Conservation (phyloP, 1,284 basidiomycete genomes). For the Ceratobasidium sp. region DNA sequence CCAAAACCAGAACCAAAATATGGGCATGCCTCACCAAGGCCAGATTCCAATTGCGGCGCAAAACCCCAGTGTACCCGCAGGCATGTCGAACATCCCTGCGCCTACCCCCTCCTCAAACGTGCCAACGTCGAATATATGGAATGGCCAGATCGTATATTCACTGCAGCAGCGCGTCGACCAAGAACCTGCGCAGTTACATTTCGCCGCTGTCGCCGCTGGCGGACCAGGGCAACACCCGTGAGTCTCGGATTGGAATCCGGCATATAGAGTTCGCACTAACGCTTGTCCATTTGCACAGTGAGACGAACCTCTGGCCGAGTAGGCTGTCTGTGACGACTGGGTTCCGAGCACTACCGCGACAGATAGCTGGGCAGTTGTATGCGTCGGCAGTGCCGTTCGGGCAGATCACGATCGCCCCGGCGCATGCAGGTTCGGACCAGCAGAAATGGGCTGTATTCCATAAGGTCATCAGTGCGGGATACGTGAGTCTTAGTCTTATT, state of each 20-base stretch:
- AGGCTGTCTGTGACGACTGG: slow-evolving; percentile 20
- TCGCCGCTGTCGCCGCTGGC: slow-evolving; percentile 27
- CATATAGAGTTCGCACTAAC: not conserved
- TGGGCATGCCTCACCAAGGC: not conserved
- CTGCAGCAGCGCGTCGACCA: slow-evolving; percentile 36
- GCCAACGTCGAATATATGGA: slow-evolving; percentile 3
- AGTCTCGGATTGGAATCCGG: not conserved
- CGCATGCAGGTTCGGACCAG: slow-evolving; percentile 13
- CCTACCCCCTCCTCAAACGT: not conserved
- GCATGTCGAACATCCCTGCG: not conserved
- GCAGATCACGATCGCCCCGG: slow-evolving; percentile 31
- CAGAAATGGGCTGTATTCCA: slow-evolving; percentile 39
- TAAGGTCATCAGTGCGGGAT: slow-evolving; percentile 27
- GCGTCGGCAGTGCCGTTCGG: slow-evolving; percentile 26
- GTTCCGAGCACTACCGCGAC: slow-evolving; percentile 20
- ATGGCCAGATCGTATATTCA: slow-evolving; percentile 34
- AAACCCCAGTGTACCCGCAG: not conserved
- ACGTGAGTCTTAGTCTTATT: slow-evolving; percentile 12
- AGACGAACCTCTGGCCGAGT: slow-evolving; percentile 23
- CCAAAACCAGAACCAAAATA: slow-evolving; percentile 7
- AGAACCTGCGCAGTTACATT: slow-evolving; percentile 26
- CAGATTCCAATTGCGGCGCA: not conserved
- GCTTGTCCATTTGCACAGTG: slow-evolving; percentile 1
- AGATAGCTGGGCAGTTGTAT: slow-evolving; percentile 9
- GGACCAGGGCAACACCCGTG: slow-evolving; percentile 24